Conservation (phyloP, 371 early-diverging fungal genomes). For the Mucor ambiguus region DNA sequence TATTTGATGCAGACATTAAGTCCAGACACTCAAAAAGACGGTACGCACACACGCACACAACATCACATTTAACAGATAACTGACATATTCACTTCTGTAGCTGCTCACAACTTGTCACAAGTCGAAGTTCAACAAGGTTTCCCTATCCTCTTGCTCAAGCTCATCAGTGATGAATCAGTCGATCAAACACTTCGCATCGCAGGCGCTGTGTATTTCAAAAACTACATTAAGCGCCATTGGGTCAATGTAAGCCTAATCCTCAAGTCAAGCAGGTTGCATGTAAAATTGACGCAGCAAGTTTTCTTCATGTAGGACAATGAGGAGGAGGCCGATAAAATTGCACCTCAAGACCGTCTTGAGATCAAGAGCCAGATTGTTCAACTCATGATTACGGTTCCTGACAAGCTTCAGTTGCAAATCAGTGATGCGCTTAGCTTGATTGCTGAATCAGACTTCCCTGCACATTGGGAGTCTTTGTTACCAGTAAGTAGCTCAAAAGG, state of each 20-base stretch:
- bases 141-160: slow-evolving; percentile 69
- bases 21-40: slow-evolving; percentile 75
- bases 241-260: slow-evolving; percentile 57
- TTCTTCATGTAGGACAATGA: slow-evolving; percentile 47
- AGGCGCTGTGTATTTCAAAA: slow-evolving; percentile 92
- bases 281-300: neutral
- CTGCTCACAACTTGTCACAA: slow-evolving; percentile 62
- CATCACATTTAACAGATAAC: neutral
- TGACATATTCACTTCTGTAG: slow-evolving; percentile 36
- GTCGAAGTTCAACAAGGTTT: slow-evolving; percentile 75
- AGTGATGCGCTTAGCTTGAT: slow-evolving; percentile 92
- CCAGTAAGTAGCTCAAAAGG: slow-evolving; percentile 51
- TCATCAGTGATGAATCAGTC: slow-evolving; percentile 63
- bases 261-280: neutral
- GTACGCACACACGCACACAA: slow-evolving; percentile 35
- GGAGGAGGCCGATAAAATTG: slow-evolving; percentile 56
- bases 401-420: slow-evolving; percentile 84
- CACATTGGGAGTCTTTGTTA: slow-evolving; percentile 84
- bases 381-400: slow-evolving; percentile 83
- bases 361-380: slow-evolving; percentile 84
- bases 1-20: slow-evolving; percentile 79
- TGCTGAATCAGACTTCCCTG: slow-evolving; percentile 91
- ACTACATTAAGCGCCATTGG: slow-evolving; percentile 92
- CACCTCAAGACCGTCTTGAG: slow-evolving; percentile 70
- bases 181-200: slow-evolving; percentile 74